Evolutionary conservation across 2,329 filamentous ascomycete genomes (phyloP).

Genomic region (Trichoderma sp.): DNA sequence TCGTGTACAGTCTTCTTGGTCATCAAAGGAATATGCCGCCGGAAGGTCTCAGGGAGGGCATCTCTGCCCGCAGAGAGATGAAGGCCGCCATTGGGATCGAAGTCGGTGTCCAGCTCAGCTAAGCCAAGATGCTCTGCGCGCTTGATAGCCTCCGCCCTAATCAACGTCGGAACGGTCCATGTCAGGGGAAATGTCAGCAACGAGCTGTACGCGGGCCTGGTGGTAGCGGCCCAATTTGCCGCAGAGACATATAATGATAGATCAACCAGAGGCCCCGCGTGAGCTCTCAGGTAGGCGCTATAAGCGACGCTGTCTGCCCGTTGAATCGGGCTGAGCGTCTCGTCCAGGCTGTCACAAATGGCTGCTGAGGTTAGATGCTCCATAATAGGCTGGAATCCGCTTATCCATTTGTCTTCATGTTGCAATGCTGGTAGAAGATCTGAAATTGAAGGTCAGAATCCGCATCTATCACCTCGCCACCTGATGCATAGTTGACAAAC

Average conservation of each 20-base stretch:
- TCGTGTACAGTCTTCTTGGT: conserved; percentile 56
- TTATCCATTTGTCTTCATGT: conserved; percentile 51
- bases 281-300: conserved; percentile 68
- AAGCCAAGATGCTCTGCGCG: conserved; percentile 70
- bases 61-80: conserved; percentile 38
- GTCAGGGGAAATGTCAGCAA: conserved; percentile 84
- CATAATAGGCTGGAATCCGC: conserved; percentile 61
- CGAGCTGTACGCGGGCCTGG: conserved; percentile 74
- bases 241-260: conserved; percentile 87
- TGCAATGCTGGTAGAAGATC: conserved; percentile 55
- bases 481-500: conserved; percentile 30
- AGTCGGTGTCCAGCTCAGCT: conserved; percentile 63
- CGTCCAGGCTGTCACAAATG: conserved; percentile 39
- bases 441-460: conserved; percentile 27
- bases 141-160: conserved; percentile 67
- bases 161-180: conserved; percentile 75
- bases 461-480: background rate
- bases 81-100: conserved; percentile 38
- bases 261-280: conserved; percentile 75
- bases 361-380: conserved; percentile 48
- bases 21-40: conserved; percentile 37
- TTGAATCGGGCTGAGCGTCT: conserved; percentile 38
- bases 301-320: conserved; percentile 50
- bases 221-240: conserved; percentile 76
- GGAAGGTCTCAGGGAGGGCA: conserved; percentile 40